A percentile compares a stretch with the other conserved stretches of the same genome.
These are phyloP conservation scores for Plectranthus barbatus DNA, from an alignment of 257 asterid species.

Conservation along the genomic window DNA sequence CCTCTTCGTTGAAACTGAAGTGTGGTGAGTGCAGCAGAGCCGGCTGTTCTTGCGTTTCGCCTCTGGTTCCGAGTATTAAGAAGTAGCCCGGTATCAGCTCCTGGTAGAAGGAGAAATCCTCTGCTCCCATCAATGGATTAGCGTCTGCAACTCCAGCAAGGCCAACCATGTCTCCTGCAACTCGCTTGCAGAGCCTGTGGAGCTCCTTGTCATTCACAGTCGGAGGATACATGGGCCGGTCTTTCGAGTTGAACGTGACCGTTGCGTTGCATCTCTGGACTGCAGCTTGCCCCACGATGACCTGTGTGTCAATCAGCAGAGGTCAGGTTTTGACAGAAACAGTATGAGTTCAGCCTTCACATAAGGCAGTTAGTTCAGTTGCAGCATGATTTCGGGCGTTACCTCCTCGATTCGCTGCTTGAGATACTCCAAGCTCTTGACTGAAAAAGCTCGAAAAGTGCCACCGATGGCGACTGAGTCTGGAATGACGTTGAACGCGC, in stretches of 20 bases:
- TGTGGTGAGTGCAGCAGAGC: conserved; percentile 53
- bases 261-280: conserved; percentile 84
- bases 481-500: conserved; percentile 84
- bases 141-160: conserved; percentile 29
- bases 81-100: conserved; percentile 70
- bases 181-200: conserved; percentile 44
- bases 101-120: conserved; percentile 66
- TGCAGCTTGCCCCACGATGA: conserved; percentile 63
- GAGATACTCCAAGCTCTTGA: conserved; percentile 48
- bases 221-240: conserved; percentile 50
- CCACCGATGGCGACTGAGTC: conserved; percentile 90
- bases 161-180: conserved; percentile 59
- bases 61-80: conserved; percentile 50
- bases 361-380: too few species aligned
- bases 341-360: too few species aligned
- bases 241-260: conserved; percentile 28
- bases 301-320: conserved; percentile 30
- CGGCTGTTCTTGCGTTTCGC: conserved; percentile 22
- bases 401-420: conserved; percentile 70
- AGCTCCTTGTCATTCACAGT: conserved; percentile 49
- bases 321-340: too few species aligned
- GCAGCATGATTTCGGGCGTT: neutral
- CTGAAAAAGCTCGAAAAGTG: conserved; percentile 77
- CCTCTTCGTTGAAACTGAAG: conserved; percentile 50
- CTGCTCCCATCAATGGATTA: conserved; percentile 68